Base-by-base conservation (phyloP, 768 basidiomycete species). In the Hericium coralloides region DNA sequence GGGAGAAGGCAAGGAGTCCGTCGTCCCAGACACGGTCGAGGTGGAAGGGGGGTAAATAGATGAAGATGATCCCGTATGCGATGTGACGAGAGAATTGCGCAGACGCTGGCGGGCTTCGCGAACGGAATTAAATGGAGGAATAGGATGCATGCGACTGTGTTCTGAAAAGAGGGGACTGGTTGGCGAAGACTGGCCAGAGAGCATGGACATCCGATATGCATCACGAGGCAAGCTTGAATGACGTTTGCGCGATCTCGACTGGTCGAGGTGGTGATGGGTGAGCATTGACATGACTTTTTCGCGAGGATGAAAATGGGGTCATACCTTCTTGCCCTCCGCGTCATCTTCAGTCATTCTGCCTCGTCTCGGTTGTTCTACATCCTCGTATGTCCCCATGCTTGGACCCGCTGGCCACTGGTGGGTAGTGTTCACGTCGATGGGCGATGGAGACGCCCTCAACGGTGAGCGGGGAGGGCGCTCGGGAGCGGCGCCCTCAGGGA, bases 11-110 rank as follows among this genome's bases (percentile, higher is more conserved):
- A 74, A 82, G 4, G 85, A 87, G 54, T 85, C 83, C 38, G 84
- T 79, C 17, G 49, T 50, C 18, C 74, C 79, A 36, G 84, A 82
- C 23, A 77, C 73, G 45, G 82, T 82, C 7, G 83, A 83, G 5
- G 85, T 83, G 43, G 87, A 88, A 49, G 80, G 75, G 53, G 90
- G 89, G 65, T 91, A 92, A 20, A 89, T 71, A 15, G 90, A 91
- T 4, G 89, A 89, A 15, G 86, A 83, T n/a, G 78, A 76, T 10
- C 76, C 78, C 2, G 88, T 88, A 58, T 81, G 73, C 49, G 84
- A 80, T 3, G 86, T 87, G 37, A 82, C 73, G 8, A 78, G 52
- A 23, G 81, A 82, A 63, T 77, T 76, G 53, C 78, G 74, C 50
- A 68, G 58, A 50, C 66, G 66, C 26, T 59, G 62, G 39, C 63